Conservation (phyloP, 305 asterid species). For the Coffea humblotiana region DNA sequence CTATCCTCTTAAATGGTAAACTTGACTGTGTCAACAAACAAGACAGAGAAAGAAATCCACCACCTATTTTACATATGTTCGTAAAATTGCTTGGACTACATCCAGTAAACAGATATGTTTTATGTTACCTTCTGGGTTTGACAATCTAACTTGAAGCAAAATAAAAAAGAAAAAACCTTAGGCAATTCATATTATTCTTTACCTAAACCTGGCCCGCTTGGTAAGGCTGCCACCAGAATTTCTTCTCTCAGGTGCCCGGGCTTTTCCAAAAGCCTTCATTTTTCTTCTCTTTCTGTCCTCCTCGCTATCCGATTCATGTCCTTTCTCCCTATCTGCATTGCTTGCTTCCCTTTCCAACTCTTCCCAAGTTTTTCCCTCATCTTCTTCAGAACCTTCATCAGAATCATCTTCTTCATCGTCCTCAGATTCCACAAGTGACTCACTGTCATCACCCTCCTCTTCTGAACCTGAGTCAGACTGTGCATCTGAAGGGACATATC, state of each 20-base stretch:
- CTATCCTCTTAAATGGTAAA: background rate
- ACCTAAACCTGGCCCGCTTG: too few species aligned
- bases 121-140: background rate
- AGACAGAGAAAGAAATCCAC: background rate
- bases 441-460: conserved; percentile 64
- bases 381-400: conserved; percentile 54
- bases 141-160: background rate
- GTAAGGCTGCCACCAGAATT: too few species aligned
- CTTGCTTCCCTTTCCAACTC: conserved; percentile 82
- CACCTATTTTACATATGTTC: background rate
- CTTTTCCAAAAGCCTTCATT: conserved; percentile 44
- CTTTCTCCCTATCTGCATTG: conserved; percentile 71
- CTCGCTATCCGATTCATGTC: conserved; percentile 69
- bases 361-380: conserved; percentile 81
- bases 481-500: conserved; percentile 68
- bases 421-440: conserved; percentile 73
- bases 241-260: conserved; percentile 19
- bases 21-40: background rate
- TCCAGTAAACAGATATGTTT: background rate
- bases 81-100: background rate
- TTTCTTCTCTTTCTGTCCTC: conserved; percentile 68
- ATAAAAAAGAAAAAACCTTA: background rate
- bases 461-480: conserved; percentile 69
- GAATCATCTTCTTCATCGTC: conserved; percentile 58
- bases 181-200: background rate